Evolutionary conservation across 2,329 filamentous ascomycete species (phyloP), one percentile per base, ranked within the genome.

Genomic region (Pochonia chlamydosporia): DNA sequence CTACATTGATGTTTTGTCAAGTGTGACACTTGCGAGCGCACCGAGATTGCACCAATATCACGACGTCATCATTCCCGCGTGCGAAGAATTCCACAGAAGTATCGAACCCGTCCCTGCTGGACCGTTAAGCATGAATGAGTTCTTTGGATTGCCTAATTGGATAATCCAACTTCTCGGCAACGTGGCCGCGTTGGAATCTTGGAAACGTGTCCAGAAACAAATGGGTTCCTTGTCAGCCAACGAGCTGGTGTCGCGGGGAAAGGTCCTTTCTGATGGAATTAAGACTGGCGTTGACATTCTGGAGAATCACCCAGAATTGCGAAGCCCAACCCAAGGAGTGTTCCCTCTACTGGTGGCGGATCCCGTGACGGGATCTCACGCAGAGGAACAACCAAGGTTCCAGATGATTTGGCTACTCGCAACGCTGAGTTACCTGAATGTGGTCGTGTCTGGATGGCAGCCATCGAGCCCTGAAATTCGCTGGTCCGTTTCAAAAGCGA

Each of bases 91-190:
- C 2, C 44, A 50, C n/a, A 50, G 49, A 21, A 50, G 52, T 14
- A 35, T 47, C 5, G 51, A 55, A 25, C 51, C 58, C 9, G 52
- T 54, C 10, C 47, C 54, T 10, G 55, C 58, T 1, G 59, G 62
- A 0, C 62, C 60, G 1, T 60, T 75, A 33, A 64, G 66, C 43
- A 65, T 82, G 46, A 71, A 75, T 42, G 70, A 74, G 26, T 73
- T 79, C 42, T 61, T 78, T 35, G 80, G 81, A 2, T 69, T 78
- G 49, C 65, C 77, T 39, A 83, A 82, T 58, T 79, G 77, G 76
- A 72, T 73, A 1, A 54, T 84, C 40, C 62, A 76, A 40, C 63
- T 72, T n/a, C 70, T 85, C 37, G 74, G 72, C 11, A 71, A 79
- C 18, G 73, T 80, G 40, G 67, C 78, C 13, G 59, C 68, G 1